Evolutionary conservation across 768 basidiomycete genomes (phyloP), one percentile per base, ranked within the genome.

Genomic region (Amanita polypyramis): DNA sequence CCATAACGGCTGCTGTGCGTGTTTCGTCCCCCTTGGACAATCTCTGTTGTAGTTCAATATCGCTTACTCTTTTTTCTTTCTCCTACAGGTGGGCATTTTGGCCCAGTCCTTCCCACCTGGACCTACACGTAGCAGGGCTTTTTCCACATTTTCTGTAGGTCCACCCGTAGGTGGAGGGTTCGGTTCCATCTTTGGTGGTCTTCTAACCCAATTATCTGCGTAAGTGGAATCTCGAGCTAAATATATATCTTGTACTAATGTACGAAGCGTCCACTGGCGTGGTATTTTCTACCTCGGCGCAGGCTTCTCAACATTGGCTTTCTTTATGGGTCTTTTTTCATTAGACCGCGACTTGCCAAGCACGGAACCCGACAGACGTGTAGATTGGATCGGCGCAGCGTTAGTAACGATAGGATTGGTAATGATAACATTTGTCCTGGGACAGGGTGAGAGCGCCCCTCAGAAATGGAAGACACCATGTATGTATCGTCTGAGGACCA

Each of bases 121-220:
- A 1, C 67, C 68, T 10, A 72, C 80, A 0, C 76, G 92, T 8
- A 79, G 85, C 1, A 62, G 79, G 0, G 92, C 89, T 0, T 95
- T 94, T 53, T 77, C 93, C 0, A 79, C 82, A 0, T 94, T 92
- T 54, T 73, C 83, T 0, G 87, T 89, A 0, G 93, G 93, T 21
- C 87, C 85, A 0, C 90, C 92, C 0, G 58, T 93, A 4, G 92
- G 92, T 0, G 84, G 74, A 0, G 83, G 77, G 0, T 64, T 91
- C 11, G 90, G 92, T 1, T 70, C 70, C 25, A 64, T 79, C 0
- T 50, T 89, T 0, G 89, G 90, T 14, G 88, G 86, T n/a, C 64
- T 82, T 1, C 62, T 89, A n/a, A 85, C 80, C 0, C 74, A 88
- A 55, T 62, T 63, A 9, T 67, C 74, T 21, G 47, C 47, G 74